Evolutionary conservation across 2,329 filamentous ascomycete genomes (phyloP).

Genomic region (Diaporthe humulicola): DNA sequence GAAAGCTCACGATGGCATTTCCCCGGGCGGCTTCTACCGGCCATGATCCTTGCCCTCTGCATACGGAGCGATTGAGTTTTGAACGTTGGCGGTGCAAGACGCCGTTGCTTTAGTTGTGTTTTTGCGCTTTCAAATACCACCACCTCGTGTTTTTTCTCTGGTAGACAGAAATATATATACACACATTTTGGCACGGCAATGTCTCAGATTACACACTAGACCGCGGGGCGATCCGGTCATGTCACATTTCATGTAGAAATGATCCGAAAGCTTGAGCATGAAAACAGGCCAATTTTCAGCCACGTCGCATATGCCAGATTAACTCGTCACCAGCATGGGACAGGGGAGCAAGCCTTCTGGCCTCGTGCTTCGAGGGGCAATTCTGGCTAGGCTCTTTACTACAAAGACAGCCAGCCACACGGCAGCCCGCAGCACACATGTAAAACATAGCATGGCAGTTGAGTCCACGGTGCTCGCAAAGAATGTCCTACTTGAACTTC

Average conservation of each 20-base stretch:
- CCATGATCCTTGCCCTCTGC: constrained; percentile 24
- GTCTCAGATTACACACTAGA: constrained; percentile 11
- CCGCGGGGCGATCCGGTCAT: background rate
- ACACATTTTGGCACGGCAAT: background rate
- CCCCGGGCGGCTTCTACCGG: constrained; percentile 1
- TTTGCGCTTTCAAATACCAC: constrained; percentile 19
- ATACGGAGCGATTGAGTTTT: constrained; percentile 26
- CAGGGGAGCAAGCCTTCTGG: background rate
- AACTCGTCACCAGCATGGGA: background rate
- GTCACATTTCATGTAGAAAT: background rate
- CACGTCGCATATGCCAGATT: background rate
- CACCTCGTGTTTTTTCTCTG: constrained; percentile 1
- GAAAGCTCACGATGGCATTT: constrained; percentile 21
- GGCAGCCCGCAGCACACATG: background rate
- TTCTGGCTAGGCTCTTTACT: background rate
- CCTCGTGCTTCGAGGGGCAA: background rate
- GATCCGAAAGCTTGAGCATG: background rate
- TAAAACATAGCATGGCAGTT: background rate
- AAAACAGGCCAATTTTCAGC: background rate
- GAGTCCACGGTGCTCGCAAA: background rate
- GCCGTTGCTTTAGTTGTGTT: background rate
- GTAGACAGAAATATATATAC: constrained; percentile 17
- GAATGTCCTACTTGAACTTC: constrained; percentile 12
- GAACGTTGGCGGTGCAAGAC: constrained; percentile 6
- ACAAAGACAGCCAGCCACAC: background rate